These are phyloP conservation scores for Prototheca cutis DNA, from an alignment of 163 green algal species.

Conservation along the genomic window DNA sequence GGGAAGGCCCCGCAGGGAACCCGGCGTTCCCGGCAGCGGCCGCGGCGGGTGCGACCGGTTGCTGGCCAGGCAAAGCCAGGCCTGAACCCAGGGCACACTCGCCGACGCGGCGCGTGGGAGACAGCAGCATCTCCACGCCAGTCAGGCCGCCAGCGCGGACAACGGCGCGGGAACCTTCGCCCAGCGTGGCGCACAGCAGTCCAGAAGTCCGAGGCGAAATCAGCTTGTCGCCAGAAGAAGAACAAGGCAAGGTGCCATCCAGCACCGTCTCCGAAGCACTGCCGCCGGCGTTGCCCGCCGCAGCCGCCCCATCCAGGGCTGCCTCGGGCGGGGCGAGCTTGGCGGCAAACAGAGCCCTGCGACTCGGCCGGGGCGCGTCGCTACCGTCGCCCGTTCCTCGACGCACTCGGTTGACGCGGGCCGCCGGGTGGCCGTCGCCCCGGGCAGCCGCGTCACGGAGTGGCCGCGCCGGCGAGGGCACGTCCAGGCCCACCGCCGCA, in stretches of 20 bases:
- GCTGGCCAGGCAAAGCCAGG: too few relatives aligned
- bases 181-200: neutral
- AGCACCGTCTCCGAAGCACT: too few relatives aligned
- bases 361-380: neutral
- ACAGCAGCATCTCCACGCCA: constrained; percentile 15
- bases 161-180: neutral
- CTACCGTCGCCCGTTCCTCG: neutral
- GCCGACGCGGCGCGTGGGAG: constrained; percentile 1
- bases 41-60: too few relatives aligned
- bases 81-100: too few relatives aligned
- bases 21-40: neutral
- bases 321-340: too few relatives aligned
- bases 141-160: neutral
- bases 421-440: too few relatives aligned
- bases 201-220: too few relatives aligned
- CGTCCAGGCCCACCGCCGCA: neutral
- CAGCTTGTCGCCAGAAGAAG: too few relatives aligned
- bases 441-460: neutral
- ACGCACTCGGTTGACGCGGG: neutral
- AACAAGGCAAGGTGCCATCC: too few relatives aligned
- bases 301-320: too few relatives aligned
- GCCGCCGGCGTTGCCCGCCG: too few relatives aligned
- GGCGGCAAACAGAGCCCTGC: neutral
- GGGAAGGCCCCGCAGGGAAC: neutral
- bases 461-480: neutral